Conservation (phyloP, 2,329 filamentous ascomycete genomes). For the Endocalyx cinctus region DNA sequence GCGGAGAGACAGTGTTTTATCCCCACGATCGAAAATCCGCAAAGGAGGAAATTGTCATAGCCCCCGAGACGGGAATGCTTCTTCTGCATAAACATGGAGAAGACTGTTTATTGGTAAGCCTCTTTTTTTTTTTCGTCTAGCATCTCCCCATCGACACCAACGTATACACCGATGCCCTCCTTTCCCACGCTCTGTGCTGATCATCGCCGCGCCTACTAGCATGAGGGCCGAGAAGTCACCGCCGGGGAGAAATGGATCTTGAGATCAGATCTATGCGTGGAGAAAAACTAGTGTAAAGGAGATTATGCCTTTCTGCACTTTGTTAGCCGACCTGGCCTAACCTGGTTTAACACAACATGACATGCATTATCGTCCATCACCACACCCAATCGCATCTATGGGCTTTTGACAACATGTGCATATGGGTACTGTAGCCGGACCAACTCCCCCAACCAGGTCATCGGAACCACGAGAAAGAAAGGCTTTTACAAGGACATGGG, state of each 20-base stretch:
- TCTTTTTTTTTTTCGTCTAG: not conserved
- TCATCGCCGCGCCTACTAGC: slow-evolving; percentile 42
- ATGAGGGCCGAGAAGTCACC: slow-evolving; percentile 77
- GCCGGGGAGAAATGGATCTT: slow-evolving; percentile 89
- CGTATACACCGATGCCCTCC: slow-evolving; percentile 5
- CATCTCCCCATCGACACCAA: not conserved
- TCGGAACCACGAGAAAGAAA: no score
- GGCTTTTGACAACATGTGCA: no score
- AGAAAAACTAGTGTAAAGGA: no score
- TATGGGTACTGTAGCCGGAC: no score
- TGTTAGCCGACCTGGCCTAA: no score
- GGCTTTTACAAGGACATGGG: no score
- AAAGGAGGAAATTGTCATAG: slow-evolving; percentile 65
- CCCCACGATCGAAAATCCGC: slow-evolving; percentile 57
- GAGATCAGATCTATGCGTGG: slow-evolving; percentile 73
- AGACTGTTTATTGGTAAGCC: slow-evolving; percentile 71
- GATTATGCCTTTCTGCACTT: no score
- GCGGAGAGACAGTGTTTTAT: slow-evolving; percentile 91
- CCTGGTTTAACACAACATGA: no score
- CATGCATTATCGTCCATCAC: no score
- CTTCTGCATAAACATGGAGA: slow-evolving; percentile 85
- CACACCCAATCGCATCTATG: no score
- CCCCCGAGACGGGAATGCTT: slow-evolving; percentile 77
- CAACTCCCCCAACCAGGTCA: no score
- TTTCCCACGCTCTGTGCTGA: not conserved